Conservation (phyloP, 305 asterid species). For the Solanum aculeatissimum region DNA sequence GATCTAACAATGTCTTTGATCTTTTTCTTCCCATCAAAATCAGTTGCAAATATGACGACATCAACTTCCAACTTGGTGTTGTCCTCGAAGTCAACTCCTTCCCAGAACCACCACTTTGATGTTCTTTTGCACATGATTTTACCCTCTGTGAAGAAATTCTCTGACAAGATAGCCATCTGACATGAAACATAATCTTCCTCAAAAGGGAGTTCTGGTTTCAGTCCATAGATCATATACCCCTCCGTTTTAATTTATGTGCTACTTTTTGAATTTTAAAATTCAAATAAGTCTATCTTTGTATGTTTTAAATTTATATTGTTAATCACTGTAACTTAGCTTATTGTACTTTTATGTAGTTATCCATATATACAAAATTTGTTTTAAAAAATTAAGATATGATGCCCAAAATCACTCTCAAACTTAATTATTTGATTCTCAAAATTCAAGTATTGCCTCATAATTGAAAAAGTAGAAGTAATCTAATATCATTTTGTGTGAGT, state of each 20-base stretch:
- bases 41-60: constrained; percentile 73
- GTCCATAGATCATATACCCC: no score
- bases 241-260: no score
- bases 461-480: not conserved
- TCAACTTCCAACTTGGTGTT: constrained; percentile 63
- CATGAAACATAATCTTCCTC: constrained; percentile 89
- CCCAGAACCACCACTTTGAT: constrained; percentile 55
- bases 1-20: constrained; percentile 47
- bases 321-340: not conserved
- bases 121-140: constrained; percentile 47
- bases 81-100: constrained; percentile 71
- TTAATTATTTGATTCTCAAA: no score
- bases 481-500: not conserved
- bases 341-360: not conserved
- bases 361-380: not conserved
- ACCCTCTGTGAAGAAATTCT: constrained; percentile 63
- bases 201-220: constrained; percentile 44
- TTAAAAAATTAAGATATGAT: not conserved
- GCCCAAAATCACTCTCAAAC: not conserved
- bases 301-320: no score
- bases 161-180: constrained; percentile 88
- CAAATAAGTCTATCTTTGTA: no score
- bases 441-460: no score
- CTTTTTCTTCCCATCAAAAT: constrained; percentile 63
- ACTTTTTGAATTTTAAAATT: no score